These are phyloP conservation scores for Daucus carota DNA, from an alignment of 129 eudicot genomes.

Conservation along the genomic window DH1_v3.0 NC_030382.2:53197001-53197500, in stretches of 20 bases:
- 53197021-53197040: slow-evolving; percentile 11
- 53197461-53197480: not conserved
- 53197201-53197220: not conserved
- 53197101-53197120: slow-evolving; percentile 24
- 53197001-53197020: no score
- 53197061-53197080: not conserved
- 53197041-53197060: slow-evolving; percentile 14
- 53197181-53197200: not conserved
- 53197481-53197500: slow-evolving; percentile 3
- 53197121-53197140: slow-evolving; percentile 16
- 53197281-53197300: no score
- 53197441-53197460: not conserved
- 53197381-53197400: slow-evolving; percentile 1
- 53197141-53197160: slow-evolving; percentile 2
- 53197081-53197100: slow-evolving; percentile 17
- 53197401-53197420: slow-evolving; percentile 19
- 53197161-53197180: not conserved
- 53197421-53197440: slow-evolving; percentile 17
- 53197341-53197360: not conserved
- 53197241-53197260: no score
- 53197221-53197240: not conserved
- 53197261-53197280: not conserved
- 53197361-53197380: slow-evolving; percentile 1
- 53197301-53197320: not conserved
- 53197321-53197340: slow-evolving; percentile 9